Percentiles rank a stretch among this genome's conserved stretches.
Evolutionary conservation across 2,329 filamentous ascomycete species (phyloP).

Genomic region (Berkeleyomyces basicola): DNA sequence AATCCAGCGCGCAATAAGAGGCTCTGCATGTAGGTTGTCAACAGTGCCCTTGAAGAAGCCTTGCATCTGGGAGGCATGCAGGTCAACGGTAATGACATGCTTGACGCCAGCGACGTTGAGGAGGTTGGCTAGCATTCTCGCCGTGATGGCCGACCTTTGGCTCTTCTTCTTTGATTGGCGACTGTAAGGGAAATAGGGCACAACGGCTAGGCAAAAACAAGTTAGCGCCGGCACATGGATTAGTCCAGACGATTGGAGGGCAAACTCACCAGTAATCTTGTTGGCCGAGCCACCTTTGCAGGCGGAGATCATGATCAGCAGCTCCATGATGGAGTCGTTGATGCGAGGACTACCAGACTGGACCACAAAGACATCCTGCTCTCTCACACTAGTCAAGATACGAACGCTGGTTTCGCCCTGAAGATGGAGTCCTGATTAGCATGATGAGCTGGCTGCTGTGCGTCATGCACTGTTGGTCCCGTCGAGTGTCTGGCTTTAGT

Average conservation of each 20-base stretch:
- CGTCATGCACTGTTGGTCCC: not conserved
- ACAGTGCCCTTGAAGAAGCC: constrained; percentile 97
- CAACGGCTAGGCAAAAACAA: constrained; percentile 42
- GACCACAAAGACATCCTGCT: constrained; percentile 97
- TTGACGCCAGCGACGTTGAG: constrained; percentile 86
- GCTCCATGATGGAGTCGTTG: constrained; percentile 98
- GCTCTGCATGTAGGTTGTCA: constrained; percentile 92
- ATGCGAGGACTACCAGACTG: constrained; percentile 92
- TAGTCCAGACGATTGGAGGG: not conserved
- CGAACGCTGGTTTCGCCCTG: constrained; percentile 55
- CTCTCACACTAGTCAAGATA: constrained; percentile 63
- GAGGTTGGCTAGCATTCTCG: constrained; percentile 91
- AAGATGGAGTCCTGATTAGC: constrained; percentile 19
- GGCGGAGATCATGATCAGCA: constrained; percentile 96
- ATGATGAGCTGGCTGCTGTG: not conserved
- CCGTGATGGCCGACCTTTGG: constrained; percentile 88
- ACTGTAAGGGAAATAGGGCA: constrained; percentile 97
- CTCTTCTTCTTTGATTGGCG: constrained; percentile 99
- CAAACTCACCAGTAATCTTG: constrained; percentile 71
- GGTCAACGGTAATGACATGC: constrained; percentile 92
- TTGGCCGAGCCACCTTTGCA: constrained; percentile 96
- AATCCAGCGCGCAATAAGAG: constrained; percentile 90
- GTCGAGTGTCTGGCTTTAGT: not conserved
- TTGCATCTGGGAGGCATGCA: constrained; percentile 98
- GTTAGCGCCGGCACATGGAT: constrained; percentile 2